Evolutionary conservation across 2,329 filamentous ascomycete species (phyloP).

Genomic region (Colletotrichum tanaceti): DNA sequence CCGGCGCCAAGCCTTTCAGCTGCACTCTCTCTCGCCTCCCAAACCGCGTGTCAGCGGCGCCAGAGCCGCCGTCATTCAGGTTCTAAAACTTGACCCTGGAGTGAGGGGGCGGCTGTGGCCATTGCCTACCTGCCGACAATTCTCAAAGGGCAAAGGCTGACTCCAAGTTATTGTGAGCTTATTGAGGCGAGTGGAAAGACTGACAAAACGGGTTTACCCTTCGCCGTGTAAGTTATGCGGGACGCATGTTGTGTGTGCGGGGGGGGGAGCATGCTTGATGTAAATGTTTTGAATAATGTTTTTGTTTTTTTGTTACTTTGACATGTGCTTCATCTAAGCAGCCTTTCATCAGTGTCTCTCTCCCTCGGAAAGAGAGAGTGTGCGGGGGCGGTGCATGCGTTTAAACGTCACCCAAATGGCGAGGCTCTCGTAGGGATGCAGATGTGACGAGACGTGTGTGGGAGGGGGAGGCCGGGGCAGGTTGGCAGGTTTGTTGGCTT

Average conservation of each 20-base stretch:
- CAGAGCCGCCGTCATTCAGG: background rate
- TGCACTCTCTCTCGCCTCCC: background rate
- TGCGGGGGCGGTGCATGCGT: conserved; percentile 13
- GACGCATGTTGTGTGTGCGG: conserved; percentile 20
- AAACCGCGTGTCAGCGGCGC: conserved; percentile 5
- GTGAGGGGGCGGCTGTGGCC: background rate
- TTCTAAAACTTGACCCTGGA: background rate
- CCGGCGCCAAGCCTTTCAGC: conserved; percentile 28
- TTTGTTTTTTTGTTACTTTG: too few species aligned
- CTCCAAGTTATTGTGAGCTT: background rate
- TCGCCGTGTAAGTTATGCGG: background rate
- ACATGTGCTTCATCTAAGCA: conserved; percentile 26
- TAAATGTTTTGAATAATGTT: too few species aligned
- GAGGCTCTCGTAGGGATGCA: background rate
- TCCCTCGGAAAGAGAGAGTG: background rate
- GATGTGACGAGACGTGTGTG: background rate
- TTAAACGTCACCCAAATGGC: conserved; percentile 1
- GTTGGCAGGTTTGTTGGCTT: background rate
- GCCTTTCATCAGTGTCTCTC: background rate
- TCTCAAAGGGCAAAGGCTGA: background rate
- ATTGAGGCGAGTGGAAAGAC: background rate
- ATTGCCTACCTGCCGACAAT: background rate
- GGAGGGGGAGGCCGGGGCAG: background rate
- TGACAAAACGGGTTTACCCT: conserved; percentile 13
- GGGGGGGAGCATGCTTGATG: conserved; percentile 16